Conservation (phyloP, 192 early-diverging fungal genomes). For the Piromyces sp. region DNA sequence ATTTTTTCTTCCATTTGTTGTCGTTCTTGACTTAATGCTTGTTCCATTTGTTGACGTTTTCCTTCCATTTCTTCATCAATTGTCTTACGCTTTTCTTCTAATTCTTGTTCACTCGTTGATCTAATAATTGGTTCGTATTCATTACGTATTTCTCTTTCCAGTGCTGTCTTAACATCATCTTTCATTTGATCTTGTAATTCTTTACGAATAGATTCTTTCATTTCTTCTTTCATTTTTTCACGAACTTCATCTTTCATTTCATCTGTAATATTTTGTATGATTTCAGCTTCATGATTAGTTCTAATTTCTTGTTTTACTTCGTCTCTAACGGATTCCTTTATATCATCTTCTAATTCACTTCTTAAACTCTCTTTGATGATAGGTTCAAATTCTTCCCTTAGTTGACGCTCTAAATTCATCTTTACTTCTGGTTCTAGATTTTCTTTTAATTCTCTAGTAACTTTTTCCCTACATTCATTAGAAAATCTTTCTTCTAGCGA, state of each 20-base stretch:
- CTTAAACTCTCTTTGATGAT: not conserved
- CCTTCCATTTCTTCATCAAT: no score
- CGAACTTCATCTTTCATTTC: not conserved
- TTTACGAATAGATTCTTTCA: not conserved
- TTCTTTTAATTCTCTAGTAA: not conserved
- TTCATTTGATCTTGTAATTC: not conserved
- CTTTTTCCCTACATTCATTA: not conserved
- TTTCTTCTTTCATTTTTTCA: not conserved
- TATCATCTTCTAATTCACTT: not conserved
- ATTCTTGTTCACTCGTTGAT: not conserved
- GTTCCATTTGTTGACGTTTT: no score
- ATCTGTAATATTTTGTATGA: not conserved
- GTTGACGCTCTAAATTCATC: not conserved
- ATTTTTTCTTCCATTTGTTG: no score
- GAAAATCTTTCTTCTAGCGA: not conserved
- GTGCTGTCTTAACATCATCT: not conserved
- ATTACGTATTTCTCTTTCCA: not conserved
- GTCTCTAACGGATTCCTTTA: not conserved
- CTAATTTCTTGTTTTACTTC: not conserved
- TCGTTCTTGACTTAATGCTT: no score
- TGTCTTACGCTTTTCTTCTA: not conserved
- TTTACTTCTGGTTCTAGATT: not conserved
- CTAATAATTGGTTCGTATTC: not conserved
- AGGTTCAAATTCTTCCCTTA: not conserved
- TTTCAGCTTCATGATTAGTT: not conserved